Evolutionary conservation across 83 land plant genomes (phyloP).

Genomic region (Diphasiastrum complanatum): DNA sequence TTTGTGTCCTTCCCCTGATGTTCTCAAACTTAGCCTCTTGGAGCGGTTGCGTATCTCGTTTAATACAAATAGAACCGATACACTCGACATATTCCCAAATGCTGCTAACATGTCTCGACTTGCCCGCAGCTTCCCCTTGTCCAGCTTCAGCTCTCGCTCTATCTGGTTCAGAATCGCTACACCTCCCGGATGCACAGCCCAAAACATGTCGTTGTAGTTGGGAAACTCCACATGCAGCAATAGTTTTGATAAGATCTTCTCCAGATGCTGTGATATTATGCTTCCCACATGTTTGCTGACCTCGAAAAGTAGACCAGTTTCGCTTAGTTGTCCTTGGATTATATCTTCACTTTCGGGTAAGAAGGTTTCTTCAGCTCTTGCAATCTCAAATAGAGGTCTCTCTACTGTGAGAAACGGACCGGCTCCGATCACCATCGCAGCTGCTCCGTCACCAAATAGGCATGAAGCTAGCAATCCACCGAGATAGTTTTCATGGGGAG

Average conservation of each 20-base stretch:
- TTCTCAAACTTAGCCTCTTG: conserved; percentile 1
- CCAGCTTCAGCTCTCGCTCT: conserved; percentile 28
- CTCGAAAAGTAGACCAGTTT: conserved; percentile 38
- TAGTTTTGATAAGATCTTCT: conserved; percentile 24
- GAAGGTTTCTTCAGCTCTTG: conserved; percentile 39
- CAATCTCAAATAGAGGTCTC: conserved; percentile 24
- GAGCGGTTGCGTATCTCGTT: conserved; percentile 44
- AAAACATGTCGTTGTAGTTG: conserved; percentile 45
- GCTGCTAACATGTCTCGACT: conserved; percentile 33
- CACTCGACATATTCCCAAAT: conserved; percentile 52
- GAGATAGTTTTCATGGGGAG: conserved; percentile 43
- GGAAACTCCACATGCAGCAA: conserved; percentile 27
- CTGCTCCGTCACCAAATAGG: conserved; percentile 38
- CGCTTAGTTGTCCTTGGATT: conserved; percentile 42
- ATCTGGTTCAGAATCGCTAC: conserved; percentile 45
- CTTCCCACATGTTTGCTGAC: conserved; percentile 39
- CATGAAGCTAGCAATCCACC: conserved; percentile 38
- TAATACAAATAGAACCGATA: conserved; percentile 42
- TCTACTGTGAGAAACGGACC: conserved; percentile 19
- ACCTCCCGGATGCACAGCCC: conserved; percentile 54
- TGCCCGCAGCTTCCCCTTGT: conserved; percentile 33
- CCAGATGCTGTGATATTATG: conserved; percentile 39
- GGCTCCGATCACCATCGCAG: conserved; percentile 26
- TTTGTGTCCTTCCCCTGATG: conserved; percentile 25
- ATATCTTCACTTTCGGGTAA: conserved; percentile 35